Base-by-base conservation (phyloP, 352 stramenopile genomes). In the Pythium sp. region DNA sequence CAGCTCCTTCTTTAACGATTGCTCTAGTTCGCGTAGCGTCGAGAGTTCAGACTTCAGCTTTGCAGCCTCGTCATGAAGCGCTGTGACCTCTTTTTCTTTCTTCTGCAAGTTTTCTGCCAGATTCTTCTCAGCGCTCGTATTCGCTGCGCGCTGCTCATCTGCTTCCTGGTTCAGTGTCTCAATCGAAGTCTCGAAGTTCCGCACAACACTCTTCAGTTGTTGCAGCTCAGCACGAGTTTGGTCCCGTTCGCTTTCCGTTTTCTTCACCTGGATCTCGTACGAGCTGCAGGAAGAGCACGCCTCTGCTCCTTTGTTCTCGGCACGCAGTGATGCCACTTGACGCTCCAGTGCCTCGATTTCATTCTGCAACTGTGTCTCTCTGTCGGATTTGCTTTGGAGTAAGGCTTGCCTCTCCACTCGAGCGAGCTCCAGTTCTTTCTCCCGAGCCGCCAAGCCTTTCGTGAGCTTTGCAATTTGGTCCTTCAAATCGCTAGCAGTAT, bases 11-110 rank as follows among this genome's bases (percentile, higher is more conserved):
- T 26, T 20, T 18, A 67, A 7, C 2, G 62, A 38, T 36, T 30
- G 38, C 28, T 47, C n/a, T 41, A 41, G 18, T 22, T 30, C 12
- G 18, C 22, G 49, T 15, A 58, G 20, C 20, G 18, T 55, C 38
- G 22, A 36, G 12, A 69, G 36, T 11, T 69, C 57, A 3, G n/a
- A 53, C 2, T 4, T 65, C 22, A 76, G n/a, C n/a, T 58, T 54
- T 12, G 20, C 22, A 36, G 70, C 3, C 38, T 74, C 67, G 30
- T 72, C 46, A 20, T 64, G 58, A 7, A 76, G 47, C 8, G 9
- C 28, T 38, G 49, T 5, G 38, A 76, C 65, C 53, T 78, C 65
- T 24, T 24, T 59, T 32, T 69, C 69, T 65, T 36, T 58, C 32
- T 20, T 74, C 59, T 36, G 38, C 63, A 75, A 63, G n/a, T 38